Evolutionary conservation across 2,329 filamentous ascomycete genomes (phyloP).

Genomic region (Hymenoscyphus fructigenus): DNA sequence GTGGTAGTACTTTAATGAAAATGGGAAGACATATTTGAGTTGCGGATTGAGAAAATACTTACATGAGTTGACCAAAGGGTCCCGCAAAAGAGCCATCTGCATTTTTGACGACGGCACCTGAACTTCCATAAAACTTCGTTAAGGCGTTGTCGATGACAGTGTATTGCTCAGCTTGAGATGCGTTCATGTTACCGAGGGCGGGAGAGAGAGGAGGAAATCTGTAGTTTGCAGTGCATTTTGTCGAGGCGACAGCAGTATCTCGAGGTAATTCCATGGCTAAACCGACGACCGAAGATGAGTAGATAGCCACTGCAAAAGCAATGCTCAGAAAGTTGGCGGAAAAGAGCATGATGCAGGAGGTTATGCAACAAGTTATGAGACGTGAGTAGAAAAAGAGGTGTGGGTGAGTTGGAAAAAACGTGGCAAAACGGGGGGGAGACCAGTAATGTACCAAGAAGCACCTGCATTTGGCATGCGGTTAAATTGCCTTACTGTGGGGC

Average conservation of each 20-base stretch:
- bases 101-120: not conserved
- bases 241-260: not conserved
- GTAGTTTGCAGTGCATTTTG: not conserved
- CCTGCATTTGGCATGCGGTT: not conserved
- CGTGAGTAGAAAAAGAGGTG: not conserved
- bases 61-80: conserved; percentile 7
- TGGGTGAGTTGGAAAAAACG: conserved; percentile 3
- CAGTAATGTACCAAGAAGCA: not conserved
- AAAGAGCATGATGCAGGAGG: conserved; percentile 3
- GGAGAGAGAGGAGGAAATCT: conserved; percentile 7
- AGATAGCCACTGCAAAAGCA: not conserved
- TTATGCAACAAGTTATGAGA: not conserved
- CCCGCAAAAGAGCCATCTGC: conserved; percentile 5
- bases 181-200: not conserved
- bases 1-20: not conserved
- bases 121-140: not conserved
- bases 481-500: not conserved
- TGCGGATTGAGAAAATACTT: not conserved
- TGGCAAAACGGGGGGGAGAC: conserved; percentile 5
- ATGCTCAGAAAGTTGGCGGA: conserved; percentile 1
- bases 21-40: not conserved
- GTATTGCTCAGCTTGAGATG: conserved; percentile 1
- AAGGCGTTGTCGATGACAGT: not conserved
- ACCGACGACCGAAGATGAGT: not conserved
- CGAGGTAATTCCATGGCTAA: not conserved